phyloP scores from a whole-genome alignment of 306 rosid species.

The Canavalia ensiformis region DNA sequence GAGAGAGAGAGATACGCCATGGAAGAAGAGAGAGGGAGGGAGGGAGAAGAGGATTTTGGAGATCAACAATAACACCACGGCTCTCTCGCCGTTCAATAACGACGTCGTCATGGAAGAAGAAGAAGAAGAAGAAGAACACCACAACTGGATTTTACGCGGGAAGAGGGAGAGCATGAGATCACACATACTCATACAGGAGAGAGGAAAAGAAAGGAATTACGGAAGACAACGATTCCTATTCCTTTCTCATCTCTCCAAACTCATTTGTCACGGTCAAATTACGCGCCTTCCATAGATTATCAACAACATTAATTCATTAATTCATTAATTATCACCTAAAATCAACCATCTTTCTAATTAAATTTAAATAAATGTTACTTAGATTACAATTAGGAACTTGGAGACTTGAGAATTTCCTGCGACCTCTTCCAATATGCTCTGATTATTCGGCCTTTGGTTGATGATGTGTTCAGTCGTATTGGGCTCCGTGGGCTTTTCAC shows the following conservation, averaged over 20 bases:
- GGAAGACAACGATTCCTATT: background rate
- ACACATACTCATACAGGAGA: background rate
- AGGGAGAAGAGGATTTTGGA: conserved; percentile 67
- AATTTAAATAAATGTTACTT: background rate
- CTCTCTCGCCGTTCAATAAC: conserved; percentile 73
- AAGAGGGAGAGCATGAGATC: conserved; percentile 8
- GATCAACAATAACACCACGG: conserved; percentile 73
- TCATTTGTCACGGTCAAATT: conserved; percentile 4
- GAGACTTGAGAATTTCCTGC: background rate
- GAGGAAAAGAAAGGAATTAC: background rate
- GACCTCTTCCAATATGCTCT: background rate
- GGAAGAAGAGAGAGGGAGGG: conserved; percentile 75
- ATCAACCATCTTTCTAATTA: background rate
- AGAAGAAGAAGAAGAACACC: too few species aligned
- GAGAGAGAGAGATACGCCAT: conserved; percentile 77
- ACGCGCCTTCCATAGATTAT: conserved; percentile 22
- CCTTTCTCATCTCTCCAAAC: conserved; percentile 11
- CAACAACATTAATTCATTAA: background rate
- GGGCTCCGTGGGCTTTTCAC: background rate
- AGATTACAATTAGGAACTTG: too few species aligned
- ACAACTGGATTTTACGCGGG: conserved; percentile 50
- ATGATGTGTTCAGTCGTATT: background rate
- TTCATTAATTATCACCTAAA: background rate
- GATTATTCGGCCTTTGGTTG: background rate
- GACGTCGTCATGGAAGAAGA: conserved; percentile 45